Evolutionary conservation across 768 basidiomycete species (phyloP), one percentile per base, ranked within the genome.

Genomic region (Kwoniella sp.): DNA sequence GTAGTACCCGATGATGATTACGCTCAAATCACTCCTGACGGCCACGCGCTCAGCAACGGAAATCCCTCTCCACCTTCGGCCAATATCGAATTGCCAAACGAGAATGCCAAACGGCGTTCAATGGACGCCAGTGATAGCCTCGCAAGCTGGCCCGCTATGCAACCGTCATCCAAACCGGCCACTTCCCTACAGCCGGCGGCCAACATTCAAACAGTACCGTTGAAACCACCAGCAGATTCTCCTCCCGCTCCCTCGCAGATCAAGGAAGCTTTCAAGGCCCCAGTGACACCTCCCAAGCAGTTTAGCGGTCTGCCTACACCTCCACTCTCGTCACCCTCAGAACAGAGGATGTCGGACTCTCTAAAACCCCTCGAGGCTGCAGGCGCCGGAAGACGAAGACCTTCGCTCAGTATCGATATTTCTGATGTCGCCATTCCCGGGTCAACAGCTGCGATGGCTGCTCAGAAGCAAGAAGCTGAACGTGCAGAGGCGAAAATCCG

Each of bases 11-110:
- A 70, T 40, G 64, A 67, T 51, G 22, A 57, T 22, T 73, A 72
- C 37, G 72, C 60, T 25, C 63, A 73, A 24, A 63, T 76, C 17
- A 33, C 72, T 7, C 74, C 74, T 2, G 74, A 76, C 53, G 72
- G 74, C 2, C 58, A 68, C 25, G 36, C 36, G 9, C 49, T 54
- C 8, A 36, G 55, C 53, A 46, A 40, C 17, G 44, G 64, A 9
- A 29, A 49, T 17, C 21, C 53, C 1, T 9, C 48, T 7, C 25
- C 61, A 17, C 24, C 58, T n/a, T 22, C 61, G 7, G n/a, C 58
- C 19, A 40, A 17, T 12, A 65, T 37, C 36, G 27, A 10, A 15
- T 17, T 36, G 15, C 62, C 62, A 15, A 40, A 58, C 21, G 73
- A 74, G 63, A 74, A 74, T 36, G 48, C 46, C 15, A 57, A 56